Base-by-base conservation (phyloP, 2,329 filamentous ascomycete genomes). In the Pseudopyricularia javanii region DNA sequence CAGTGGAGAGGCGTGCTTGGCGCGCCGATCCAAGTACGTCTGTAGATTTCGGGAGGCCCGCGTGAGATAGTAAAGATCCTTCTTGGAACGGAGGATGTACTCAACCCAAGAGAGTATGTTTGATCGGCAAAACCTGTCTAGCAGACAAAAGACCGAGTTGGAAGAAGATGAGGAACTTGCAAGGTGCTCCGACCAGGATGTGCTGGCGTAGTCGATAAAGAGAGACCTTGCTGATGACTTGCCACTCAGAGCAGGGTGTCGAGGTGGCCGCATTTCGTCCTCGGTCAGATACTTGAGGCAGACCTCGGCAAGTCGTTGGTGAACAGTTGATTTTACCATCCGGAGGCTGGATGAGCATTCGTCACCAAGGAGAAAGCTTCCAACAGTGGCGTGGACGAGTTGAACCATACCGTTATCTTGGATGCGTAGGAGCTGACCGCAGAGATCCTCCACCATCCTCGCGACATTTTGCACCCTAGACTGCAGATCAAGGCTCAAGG, bases 121-220 rank as follows among this genome's bases (percentile, higher is more conserved):
- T 66, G 30, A 14, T 17, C 84, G 20, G 73, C 85, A 59, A 76
- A 88, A 66, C 75, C 79, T 8, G 68, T 83, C 15, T 72, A 83
- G 55, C 64, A 85, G 34, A 76, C 85, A 57, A 77, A 82, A 61
- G 0, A 61, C 49, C 4, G 57, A 61, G 17, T 55, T 40, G 8
- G 56, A 60, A 6, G 51, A 17, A 2, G 60, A 50, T 20, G 61
- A 56, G 8, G 59, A 56, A 32, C 55, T 61, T 8, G 61, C 60
- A 7, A 71, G 59, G 51, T 71, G 68, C 45, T 67, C 60, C 6
- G 64, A 64, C 51, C 66, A 67, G 35, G 62, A 60, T 6, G 55
- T 57, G 49, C 49, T 59, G n/a, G 66, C 64, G 54, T 71, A 70
- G n/a, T 50, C 50, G 49, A 58, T 53, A 28, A 59, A 64, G 53